These are phyloP conservation scores for Rhinocladiella mackenziei DNA, from an alignment of 2,329 filamentous ascomycete genomes.

Conservation along the genomic window DNA sequence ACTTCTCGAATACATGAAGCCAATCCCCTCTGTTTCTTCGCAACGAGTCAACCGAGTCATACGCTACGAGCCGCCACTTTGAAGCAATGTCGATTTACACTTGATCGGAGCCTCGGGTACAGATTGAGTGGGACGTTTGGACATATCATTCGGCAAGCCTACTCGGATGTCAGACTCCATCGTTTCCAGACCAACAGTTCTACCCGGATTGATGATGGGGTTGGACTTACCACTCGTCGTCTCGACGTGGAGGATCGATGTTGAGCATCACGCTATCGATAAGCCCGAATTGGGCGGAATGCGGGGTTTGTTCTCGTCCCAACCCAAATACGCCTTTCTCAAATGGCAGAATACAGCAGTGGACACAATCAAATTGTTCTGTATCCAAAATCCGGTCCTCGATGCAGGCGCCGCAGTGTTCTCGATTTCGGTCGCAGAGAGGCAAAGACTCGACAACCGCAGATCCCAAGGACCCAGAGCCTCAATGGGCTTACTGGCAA, in stretches of 20 bases:
- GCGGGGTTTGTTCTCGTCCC: constrained; percentile 15
- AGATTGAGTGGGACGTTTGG: background rate
- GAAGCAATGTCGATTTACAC: constrained; percentile 1
- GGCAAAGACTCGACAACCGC: constrained; percentile 13
- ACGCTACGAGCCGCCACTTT: constrained; percentile 1
- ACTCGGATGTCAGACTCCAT: constrained; percentile 7
- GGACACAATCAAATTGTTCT: background rate
- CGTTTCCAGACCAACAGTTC: background rate
- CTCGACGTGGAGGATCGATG: background rate
- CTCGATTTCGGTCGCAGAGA: constrained; percentile 4
- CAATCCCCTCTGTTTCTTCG: background rate
- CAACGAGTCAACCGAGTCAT: background rate
- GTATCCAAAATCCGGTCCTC: background rate
- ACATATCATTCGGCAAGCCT: constrained; percentile 3
- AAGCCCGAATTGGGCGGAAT: constrained; percentile 16
- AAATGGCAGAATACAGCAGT: background rate
- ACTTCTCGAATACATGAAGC: constrained; percentile 14
- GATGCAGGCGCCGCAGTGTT: constrained; percentile 2
- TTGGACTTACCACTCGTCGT: constrained; percentile 14
- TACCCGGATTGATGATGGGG: background rate
- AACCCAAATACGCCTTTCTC: background rate
- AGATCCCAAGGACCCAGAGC: constrained; percentile 11
- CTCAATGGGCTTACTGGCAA: constrained; percentile 8
- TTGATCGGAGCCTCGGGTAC: no score
- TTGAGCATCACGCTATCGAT: constrained; percentile 19